Evolutionary conservation across 2,329 filamentous ascomycete species (phyloP).

Genomic region (Talaromyces islandicus): DNA sequence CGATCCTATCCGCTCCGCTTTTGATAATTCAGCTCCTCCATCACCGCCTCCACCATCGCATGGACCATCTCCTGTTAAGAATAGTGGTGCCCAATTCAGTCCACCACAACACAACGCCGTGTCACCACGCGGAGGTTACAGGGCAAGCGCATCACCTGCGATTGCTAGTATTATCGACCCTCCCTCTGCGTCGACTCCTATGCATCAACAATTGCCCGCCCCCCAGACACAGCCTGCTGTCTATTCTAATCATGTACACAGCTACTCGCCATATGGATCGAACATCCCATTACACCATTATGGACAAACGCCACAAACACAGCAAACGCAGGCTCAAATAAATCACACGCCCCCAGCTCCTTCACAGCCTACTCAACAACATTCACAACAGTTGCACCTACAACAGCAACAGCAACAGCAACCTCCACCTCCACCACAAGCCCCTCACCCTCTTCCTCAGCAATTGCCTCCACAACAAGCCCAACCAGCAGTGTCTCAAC

Average conservation of each 20-base stretch:
- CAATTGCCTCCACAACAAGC: conserved; percentile 10
- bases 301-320: conserved; percentile 9
- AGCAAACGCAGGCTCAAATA: conserved; percentile 11
- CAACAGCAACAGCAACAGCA: conserved; percentile 13
- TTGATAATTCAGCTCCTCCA: conserved; percentile 35
- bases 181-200: conserved; percentile 35
- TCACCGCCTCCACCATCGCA: conserved; percentile 34
- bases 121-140: conserved; percentile 48
- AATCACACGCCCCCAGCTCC: conserved; percentile 8
- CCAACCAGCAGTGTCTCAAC: conserved; percentile 16
- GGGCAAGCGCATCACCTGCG: conserved; percentile 83
- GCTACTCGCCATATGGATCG: conserved; percentile 7
- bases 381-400: conserved; percentile 12
- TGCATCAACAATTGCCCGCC: conserved; percentile 13
- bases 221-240: conserved; percentile 17
- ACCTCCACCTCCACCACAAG: neutral
- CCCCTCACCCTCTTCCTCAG: conserved; percentile 8
- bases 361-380: conserved; percentile 1
- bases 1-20: conserved; percentile 79
- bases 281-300: conserved; percentile 7
- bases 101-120: conserved; percentile 41
- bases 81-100: conserved; percentile 27
- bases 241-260: conserved; percentile 11
- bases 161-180: conserved; percentile 87
- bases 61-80: conserved; percentile 45